Evolutionary conservation across 2,329 filamentous ascomycete genomes (phyloP).

Genomic region (Cytospora leucostoma): DNA sequence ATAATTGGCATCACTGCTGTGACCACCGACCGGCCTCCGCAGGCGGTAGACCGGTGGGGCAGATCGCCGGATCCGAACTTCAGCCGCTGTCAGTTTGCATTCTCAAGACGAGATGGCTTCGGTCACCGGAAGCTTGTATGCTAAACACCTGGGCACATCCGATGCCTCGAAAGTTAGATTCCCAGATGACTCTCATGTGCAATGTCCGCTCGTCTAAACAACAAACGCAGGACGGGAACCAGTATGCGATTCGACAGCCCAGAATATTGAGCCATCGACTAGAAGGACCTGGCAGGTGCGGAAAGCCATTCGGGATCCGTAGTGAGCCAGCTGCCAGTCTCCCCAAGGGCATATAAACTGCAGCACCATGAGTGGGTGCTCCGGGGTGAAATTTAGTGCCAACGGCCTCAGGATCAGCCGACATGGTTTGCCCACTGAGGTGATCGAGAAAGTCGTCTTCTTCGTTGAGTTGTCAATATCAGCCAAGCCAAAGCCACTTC

Average conservation of each 20-base stretch:
- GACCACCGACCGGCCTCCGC: background rate
- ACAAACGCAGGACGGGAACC: background rate
- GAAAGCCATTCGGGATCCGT: background rate
- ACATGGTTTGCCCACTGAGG: no score
- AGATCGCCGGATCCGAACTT: slow-evolving; percentile 18
- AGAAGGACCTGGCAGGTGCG: background rate
- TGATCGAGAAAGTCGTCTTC: no score
- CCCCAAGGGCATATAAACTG: no score
- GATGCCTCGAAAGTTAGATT: no score
- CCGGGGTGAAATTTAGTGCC: no score
- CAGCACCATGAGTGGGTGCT: no score
- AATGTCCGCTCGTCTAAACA: background rate
- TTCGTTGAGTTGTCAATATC: no score
- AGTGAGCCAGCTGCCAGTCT: background rate
- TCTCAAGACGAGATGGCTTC: slow-evolving; percentile 2
- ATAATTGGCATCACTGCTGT: background rate
- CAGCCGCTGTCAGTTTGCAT: slow-evolving; percentile 15
- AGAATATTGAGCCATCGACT: background rate
- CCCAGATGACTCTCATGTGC: background rate
- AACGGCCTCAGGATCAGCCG: no score
- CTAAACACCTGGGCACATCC: background rate
- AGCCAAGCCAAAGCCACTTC: no score
- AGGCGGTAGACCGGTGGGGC: slow-evolving; percentile 22
- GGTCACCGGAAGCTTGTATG: slow-evolving; percentile 14
- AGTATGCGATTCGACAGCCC: background rate